Evolutionary conservation across 73 alveolate genomes (phyloP), one percentile per base, ranked within the genome.

Genomic region (Blepharisma japonicum): DNA sequence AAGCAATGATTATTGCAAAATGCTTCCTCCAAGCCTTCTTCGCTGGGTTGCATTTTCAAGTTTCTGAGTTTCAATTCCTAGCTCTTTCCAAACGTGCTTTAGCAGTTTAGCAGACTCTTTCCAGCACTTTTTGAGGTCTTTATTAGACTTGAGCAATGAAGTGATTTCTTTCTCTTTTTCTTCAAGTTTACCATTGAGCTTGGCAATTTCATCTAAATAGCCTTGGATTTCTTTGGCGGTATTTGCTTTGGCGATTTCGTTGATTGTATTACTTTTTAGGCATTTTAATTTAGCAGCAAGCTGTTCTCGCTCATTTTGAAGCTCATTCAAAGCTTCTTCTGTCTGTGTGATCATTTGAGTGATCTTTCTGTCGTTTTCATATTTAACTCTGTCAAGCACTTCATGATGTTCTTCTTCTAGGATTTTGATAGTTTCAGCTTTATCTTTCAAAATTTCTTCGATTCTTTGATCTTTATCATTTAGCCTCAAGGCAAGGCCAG

Each of bases 121-220:
- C 84, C 84, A 81, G 89, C 90, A 87, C 80, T 74, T 81, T 86
- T 77, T 84, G 77, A n/a, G 68, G 83, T 76, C 79, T 71, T 81
- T 74, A 77, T 23, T 81, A 71, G 68, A 84, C 89, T 50, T 68
- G 74, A 53, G 68, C 66, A 51, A 55, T 49, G 46, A 81, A 77
- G 67, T 56, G 72, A 71, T 86, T 81, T 81, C 87, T 78, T 81
- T 81, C 86, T 25, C 93, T 87, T 27, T 86, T 81, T 81, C 56
- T 81, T 8, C 81, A 87, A 76, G 78, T 81, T 77, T 80, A 80
- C n/a, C 90, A 84, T 11, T 87, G 76, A 51, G 85, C 79, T 46
- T 86, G 18, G 66, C 82, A 86, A 61, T 61, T 61, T 61, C 74
- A 14, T 61, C 74, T 61, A 14, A 14, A 25, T 25, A 14, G 47